Evolutionary conservation across 805 yeast genomes (phyloP), one percentile per base, ranked within the genome.

Genomic region (Candida nanaspora): DNA sequence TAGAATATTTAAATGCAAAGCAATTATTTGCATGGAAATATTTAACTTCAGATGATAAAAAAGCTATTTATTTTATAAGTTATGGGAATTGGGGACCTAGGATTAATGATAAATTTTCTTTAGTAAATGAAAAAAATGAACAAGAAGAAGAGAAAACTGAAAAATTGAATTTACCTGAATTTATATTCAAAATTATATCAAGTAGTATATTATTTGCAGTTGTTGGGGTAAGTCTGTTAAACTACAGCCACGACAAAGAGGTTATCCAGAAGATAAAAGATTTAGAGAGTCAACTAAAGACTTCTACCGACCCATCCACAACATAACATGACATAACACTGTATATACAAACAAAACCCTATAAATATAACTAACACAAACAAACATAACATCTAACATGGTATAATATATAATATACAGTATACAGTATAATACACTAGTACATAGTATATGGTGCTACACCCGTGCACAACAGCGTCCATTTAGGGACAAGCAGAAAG

Each of bases 31-130:
- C 55, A 13, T 66, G 71, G 71, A 49, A 48, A 26, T 55, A 53
- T 39, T 63, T 77, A 47, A 63, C 69, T 25, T 40, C 53, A 16
- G 78, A 72, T 45, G 82, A 77, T 55, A 77, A 76, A 64, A 68
- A 64, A 52, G 80, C 82, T 20, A 74, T 76, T 19, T 74, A 72
- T 56, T 76, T 68, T 58, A 70, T 77, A 42, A 70, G 79, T 19
- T 77, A 74, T 49, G 83, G 83, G 20, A 68, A 66, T 46, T 77
- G 82, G 82, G 83, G 83, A 16, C 78, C 82, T 45, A 66, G 83
- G 59, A 67, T 64, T 41, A 31, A 30, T 4, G 44, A 44, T 7
- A 7, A n/a, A 31, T 23, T 11, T 8, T 28, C 42, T 3, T 15
- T 29, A 7, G 3, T 22, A 6, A 19, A 33, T 22, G 27, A 22